Evolutionary conservation across 1,139 yeast species (phyloP).

Genomic region (Pichia sp.): DNA sequence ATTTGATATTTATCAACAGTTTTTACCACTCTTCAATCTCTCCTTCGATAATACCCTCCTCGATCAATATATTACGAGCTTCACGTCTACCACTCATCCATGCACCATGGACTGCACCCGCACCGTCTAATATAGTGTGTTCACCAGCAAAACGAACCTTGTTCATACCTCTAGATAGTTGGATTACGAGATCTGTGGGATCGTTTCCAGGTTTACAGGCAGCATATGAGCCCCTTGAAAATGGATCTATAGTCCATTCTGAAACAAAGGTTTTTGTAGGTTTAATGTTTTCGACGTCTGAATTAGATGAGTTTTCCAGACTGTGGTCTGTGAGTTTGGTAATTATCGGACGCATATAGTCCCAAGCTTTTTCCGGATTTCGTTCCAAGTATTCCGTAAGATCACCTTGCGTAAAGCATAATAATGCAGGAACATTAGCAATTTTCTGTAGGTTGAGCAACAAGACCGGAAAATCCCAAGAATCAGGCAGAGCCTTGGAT

Average conservation of each 20-base stretch:
- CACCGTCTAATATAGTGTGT: slow-evolving; percentile 76
- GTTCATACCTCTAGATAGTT: slow-evolving; percentile 47
- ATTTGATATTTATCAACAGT: not conserved
- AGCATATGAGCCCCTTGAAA: slow-evolving; percentile 68
- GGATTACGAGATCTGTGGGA: slow-evolving; percentile 52
- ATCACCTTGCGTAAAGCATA: slow-evolving; percentile 65
- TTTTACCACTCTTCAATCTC: slow-evolving; percentile 19
- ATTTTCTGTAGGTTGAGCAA: slow-evolving; percentile 42
- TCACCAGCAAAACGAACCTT: slow-evolving; percentile 80
- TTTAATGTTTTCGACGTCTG: not conserved
- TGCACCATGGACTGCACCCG: slow-evolving; percentile 86
- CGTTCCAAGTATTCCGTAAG: slow-evolving; percentile 51
- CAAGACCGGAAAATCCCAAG: slow-evolving; percentile 50
- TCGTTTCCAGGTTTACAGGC: slow-evolving; percentile 67
- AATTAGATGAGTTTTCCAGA: not conserved
- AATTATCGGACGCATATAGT: slow-evolving; percentile 41
- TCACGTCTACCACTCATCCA: slow-evolving; percentile 73
- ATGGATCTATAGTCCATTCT: slow-evolving; percentile 69
- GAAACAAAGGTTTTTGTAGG: slow-evolving; percentile 55
- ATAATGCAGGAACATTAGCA: slow-evolving; percentile 44
- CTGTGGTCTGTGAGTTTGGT: slow-evolving; percentile 22
- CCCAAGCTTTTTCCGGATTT: slow-evolving; percentile 39
- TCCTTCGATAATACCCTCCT: slow-evolving; percentile 25
- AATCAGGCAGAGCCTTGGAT: slow-evolving; percentile 23
- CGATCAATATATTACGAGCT: slow-evolving; percentile 45